Evolutionary conservation across 2,329 filamentous ascomycete species (phyloP).

Genomic region (Colletotrichum costaricense): DNA sequence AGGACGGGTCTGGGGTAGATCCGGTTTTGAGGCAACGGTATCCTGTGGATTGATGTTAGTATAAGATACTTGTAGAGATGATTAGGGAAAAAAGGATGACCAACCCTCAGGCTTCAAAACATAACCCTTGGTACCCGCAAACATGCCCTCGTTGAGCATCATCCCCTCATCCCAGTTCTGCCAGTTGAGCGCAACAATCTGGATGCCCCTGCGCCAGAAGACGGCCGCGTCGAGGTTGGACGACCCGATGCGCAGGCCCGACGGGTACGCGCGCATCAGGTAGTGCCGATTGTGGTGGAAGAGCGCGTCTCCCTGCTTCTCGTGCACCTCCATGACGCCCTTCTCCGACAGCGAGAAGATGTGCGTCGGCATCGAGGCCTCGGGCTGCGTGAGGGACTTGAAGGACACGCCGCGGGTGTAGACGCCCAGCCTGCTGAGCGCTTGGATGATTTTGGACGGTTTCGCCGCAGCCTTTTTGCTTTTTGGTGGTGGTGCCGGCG

Average conservation of each 20-base stretch:
- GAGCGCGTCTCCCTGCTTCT: constrained; percentile 62
- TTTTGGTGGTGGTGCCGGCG: not conserved
- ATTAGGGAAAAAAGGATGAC: constrained; percentile 1
- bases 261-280: constrained; percentile 90
- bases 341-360: constrained; percentile 77
- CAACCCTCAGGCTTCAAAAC: constrained; percentile 82
- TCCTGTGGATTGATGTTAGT: constrained; percentile 38
- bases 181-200: constrained; percentile 95
- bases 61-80: not conserved
- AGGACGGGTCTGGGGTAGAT: constrained; percentile 16
- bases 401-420: constrained; percentile 89
- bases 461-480: constrained; percentile 53
- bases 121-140: constrained; percentile 84
- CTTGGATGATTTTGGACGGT: constrained; percentile 74
- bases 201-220: constrained; percentile 90
- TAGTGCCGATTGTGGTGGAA: constrained; percentile 86
- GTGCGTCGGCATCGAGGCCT: constrained; percentile 72
- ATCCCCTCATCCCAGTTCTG: constrained; percentile 91
- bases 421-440: constrained; percentile 80
- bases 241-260: constrained; percentile 82
- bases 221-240: constrained; percentile 87
- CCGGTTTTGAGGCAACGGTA: constrained; percentile 50
- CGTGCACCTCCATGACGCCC: constrained; percentile 70
- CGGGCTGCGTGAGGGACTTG: constrained; percentile 79
- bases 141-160: constrained; percentile 97